A percentile compares a stretch with the other conserved stretches of the same genome.
These are phyloP conservation scores for Puccinia coronata DNA, from an alignment of 1,284 basidiomycete species.

Conservation along the genomic window DNA sequence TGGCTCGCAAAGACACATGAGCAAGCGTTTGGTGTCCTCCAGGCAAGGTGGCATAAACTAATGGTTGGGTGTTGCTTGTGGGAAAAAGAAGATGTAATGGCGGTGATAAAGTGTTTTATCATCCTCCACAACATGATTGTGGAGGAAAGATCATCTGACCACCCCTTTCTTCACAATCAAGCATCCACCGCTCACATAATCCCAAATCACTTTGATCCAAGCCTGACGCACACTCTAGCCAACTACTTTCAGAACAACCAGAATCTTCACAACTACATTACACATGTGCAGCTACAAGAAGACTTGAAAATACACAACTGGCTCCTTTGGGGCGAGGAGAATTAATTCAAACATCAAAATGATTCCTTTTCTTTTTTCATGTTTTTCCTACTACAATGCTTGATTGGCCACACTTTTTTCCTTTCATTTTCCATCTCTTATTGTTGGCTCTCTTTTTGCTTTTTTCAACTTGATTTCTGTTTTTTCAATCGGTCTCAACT, in stretches of 20 bases:
- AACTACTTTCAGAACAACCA: background rate
- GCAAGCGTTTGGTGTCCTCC: constrained; percentile 19
- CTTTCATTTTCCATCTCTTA: too few relatives aligned
- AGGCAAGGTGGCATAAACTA: background rate
- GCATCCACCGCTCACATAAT: too few relatives aligned
- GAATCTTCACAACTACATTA: background rate
- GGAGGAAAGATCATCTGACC: background rate
- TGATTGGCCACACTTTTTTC: too few relatives aligned
- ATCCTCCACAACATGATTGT: constrained; percentile 23
- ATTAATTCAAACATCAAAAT: too few relatives aligned
- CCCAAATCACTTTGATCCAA: background rate
- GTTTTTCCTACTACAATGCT: too few relatives aligned
- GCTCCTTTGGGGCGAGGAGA: too few relatives aligned
- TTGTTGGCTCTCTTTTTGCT: too few relatives aligned
- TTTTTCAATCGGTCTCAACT: too few relatives aligned
- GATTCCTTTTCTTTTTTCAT: too few relatives aligned
- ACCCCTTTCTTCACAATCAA: background rate
- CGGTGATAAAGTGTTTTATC: background rate
- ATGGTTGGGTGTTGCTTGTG: background rate
- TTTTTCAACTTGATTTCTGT: too few relatives aligned
- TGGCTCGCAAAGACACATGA: constrained; percentile 13
- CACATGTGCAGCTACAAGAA: background rate
- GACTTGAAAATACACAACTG: background rate
- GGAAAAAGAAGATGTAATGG: background rate
- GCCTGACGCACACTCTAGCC: background rate